Base-by-base conservation (phyloP, 805 yeast genomes). In the Metschnikowia reukaufii region DNA sequence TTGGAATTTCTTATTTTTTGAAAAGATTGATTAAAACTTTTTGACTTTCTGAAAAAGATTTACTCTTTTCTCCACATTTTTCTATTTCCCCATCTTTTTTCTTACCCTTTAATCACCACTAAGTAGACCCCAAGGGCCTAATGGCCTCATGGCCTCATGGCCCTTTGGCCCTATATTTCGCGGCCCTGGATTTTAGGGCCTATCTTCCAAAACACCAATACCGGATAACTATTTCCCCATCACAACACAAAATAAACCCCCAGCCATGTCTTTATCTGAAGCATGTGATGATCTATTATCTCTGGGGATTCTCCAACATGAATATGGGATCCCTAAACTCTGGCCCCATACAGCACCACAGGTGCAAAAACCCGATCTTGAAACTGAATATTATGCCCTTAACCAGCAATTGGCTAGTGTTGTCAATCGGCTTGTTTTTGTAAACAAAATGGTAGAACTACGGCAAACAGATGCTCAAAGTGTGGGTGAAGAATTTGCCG, bases 321-420 rank as follows among this genome's bases (percentile, higher is more conserved):
- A 60, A 33, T 68, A 61, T 48, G 75, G 75, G 4, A 51, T 69
- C 9, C 73, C 70, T 3, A 45, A n/a, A 15, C 38, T 59, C 5
- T 47, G 57, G 54, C 49, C 45, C n/a, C 47, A 39, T 12, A 35
- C 38, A 6, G 20, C 47, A 9, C 54, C 47, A 13, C 30, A 23
- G 30, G 36, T 43, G 41, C 42, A 40, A 18, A 31, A 41, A 18
- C 44, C 42, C 10, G 48, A 18, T 4, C 56, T 64, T 16, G 74
- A 70, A 46, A 32, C 36, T 6, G 56, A 59, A 40, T 70, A 72
- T 51, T 53, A 51, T 36, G 44, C 50, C 6, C 38, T 61, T 15
- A 63, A 69, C 49, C 42, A 48, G 4, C 51, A 60, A 36, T 52
- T 72, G 7, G 57, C 58, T 10, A 40, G 43, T 6, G 58, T 59